Evolutionary conservation across 768 basidiomycete species (phyloP), one percentile per base, ranked within the genome.

Genomic region (Boletus eberwhitei): DNA sequence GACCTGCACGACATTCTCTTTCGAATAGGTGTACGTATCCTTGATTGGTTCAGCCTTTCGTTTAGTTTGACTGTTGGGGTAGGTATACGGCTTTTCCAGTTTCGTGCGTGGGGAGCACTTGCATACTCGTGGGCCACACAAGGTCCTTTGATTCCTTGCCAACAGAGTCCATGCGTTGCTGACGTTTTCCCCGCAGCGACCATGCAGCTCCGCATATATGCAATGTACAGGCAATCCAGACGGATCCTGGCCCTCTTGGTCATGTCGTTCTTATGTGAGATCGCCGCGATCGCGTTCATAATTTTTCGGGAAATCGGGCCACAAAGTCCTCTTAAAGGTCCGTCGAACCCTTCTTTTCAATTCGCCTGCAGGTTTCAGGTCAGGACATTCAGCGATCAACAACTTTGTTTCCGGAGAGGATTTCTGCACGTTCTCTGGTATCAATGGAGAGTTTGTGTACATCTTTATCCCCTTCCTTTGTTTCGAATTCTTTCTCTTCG

Each of bases 191-290:
- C 19, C 14, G 32, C 42, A 71, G 69, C 59, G 11, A 71, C 64
- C 16, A 72, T 72, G 69, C 61, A 63, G 31, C 65, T 71, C 42
- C 69, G 69, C 46, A 59, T 71, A 60, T 72, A 71, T 26, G 69
- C 71, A 5, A 60, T 72, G 67, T 71, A 71, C 56, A 55, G 52
- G 47, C 66, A 55, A 5, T 63, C 69, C n/a, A 63, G 40, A 32
- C 54, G 21, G 38, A 55, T 63, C 26, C 32, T 72, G 21, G 0
- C n/a, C 22, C 14, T 66, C 8, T 49, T 72, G 32, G 17, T 71
- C 16, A 16, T 41, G 0, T 16, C 45, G 7, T 70, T 70, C 43
- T 0, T 59, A 6, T 59, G 64, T n/a, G 70, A 70, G 44, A 59
- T 68, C 21, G 46, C 29, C 8, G 62, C 60, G 21, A 60, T 72